Base-by-base conservation (phyloP, 2,329 filamentous ascomycete species). In the Thielaviopsis euricoi region DNA sequence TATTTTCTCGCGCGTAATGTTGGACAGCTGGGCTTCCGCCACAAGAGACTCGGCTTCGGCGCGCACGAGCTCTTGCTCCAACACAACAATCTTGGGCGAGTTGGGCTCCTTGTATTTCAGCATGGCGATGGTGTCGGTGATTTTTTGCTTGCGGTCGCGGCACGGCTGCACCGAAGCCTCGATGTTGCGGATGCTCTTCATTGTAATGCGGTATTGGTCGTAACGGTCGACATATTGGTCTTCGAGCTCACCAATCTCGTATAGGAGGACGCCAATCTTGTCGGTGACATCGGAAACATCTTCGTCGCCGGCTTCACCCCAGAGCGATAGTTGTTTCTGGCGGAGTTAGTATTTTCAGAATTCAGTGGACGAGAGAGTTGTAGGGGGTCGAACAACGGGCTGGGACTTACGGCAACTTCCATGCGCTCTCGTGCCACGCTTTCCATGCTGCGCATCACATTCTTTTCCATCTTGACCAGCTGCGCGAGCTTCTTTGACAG, bases 381-480 rank as follows among this genome's bases (percentile, higher is more conserved):
- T 13, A 43, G 10, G 13, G 13, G 15, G 7, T 21, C 23, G 5
- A 17, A 17, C 12, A 46, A 25, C 49, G 26, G 37, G 13, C 15
- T 12, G n/a, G 40, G 26, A 21, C 4, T 46, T 86, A 95, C 89
- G 68, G 93, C 93, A 64, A 96, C 91, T 67, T 97, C 93, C 89
- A 97, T 97, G 66, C 93, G 85, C 78, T 98, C 93, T 67, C 89
- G 85, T 52, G 89, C 89, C 57, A 97, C 93, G 54, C 89, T 79
- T 71, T 98, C 93, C 79, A 97, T 84, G 70, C 89, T 96, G 71
- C 93, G 89, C 93, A 98, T 98, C 59, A 96, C 88, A 70, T 98
- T 97, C 83, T 98, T 98, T 76, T 98, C 93, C 93, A 98, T 98
- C 82, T 98, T 98, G 63, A 98, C 93, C 56, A 98, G 81, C 75